phyloP scores from a whole-genome alignment of 2,329 filamentous ascomycete genomes.

The Fusarium sp. region DNA sequence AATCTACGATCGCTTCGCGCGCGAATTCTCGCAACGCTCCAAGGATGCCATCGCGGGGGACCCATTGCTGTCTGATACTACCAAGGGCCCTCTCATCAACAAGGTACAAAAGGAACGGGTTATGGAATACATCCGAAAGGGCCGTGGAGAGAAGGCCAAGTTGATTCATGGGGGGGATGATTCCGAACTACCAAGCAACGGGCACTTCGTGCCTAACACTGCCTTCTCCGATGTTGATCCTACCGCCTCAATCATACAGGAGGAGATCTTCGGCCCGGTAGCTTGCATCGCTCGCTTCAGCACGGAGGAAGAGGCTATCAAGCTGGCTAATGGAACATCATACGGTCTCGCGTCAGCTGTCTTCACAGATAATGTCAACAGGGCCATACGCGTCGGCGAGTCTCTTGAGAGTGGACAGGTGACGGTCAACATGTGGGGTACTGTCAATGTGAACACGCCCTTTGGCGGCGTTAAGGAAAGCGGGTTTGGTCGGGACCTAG shows the following conservation, averaged over 20 bases:
- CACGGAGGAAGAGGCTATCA: constrained; percentile 23
- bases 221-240: constrained; percentile 44
- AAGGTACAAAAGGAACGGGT: constrained; percentile 47
- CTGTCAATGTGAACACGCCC: constrained; percentile 5
- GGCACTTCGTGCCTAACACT: constrained; percentile 47
- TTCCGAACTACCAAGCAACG: constrained; percentile 16
- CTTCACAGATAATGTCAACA: constrained; percentile 63
- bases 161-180: constrained; percentile 30
- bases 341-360: constrained; percentile 48
- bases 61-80: constrained; percentile 48
- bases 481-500: constrained; percentile 22
- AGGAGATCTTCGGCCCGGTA: constrained; percentile 31
- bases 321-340: constrained; percentile 7
- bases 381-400: constrained; percentile 63
- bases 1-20: constrained; percentile 57
- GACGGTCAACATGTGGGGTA: constrained; percentile 62
- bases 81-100: constrained; percentile 59
- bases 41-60: constrained; percentile 33
- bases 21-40: constrained; percentile 13
- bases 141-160: constrained; percentile 54
- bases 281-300: constrained; percentile 28
- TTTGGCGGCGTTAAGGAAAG: constrained; percentile 27
- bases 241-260: constrained; percentile 11
- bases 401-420: constrained; percentile 66
- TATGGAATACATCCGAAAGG: constrained; percentile 61